phyloP scores from a whole-genome alignment of 352 stramenopile genomes.

The Globisporangium emineosum region DNA sequence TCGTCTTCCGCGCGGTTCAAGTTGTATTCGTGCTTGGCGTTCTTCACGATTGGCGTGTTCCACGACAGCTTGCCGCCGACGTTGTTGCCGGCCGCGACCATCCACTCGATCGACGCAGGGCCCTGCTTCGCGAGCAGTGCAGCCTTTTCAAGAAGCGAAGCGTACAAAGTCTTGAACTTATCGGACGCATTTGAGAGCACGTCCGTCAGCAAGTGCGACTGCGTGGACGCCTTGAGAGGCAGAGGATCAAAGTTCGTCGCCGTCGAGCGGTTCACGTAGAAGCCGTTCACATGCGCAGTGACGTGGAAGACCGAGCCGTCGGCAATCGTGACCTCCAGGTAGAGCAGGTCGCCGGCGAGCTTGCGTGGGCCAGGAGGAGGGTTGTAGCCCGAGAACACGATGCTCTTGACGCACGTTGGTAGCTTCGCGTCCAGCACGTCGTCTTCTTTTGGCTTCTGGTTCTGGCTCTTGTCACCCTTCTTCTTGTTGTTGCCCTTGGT shows the following conservation, averaged over 20 bases:
- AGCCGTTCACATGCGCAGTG: slow-evolving; percentile 90
- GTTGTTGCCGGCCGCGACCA: slow-evolving; percentile 77
- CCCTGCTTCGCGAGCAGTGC: slow-evolving; percentile 71
- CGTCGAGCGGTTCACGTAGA: slow-evolving; percentile 92
- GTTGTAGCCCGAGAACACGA: slow-evolving; percentile 94
- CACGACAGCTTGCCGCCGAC: slow-evolving; percentile 76
- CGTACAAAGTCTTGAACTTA: slow-evolving; percentile 73
- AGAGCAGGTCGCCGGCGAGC: slow-evolving; percentile 92
- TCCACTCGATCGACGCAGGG: slow-evolving; percentile 81
- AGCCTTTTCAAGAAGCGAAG: slow-evolving; percentile 74
- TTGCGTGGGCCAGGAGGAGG: slow-evolving; percentile 90
- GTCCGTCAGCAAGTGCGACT: slow-evolving; percentile 77
- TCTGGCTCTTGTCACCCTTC: slow-evolving; percentile 32
- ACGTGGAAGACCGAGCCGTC: slow-evolving; percentile 79
- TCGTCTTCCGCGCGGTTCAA: slow-evolving; percentile 89
- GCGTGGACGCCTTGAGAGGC: slow-evolving; percentile 38
- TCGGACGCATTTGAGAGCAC: slow-evolving; percentile 68
- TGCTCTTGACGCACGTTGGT: slow-evolving; percentile 86
- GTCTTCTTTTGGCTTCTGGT: slow-evolving; percentile 35
- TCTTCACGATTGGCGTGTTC: slow-evolving; percentile 50
- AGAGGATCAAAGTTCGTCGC: slow-evolving; percentile 76
- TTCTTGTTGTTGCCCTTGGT: slow-evolving; percentile 23
- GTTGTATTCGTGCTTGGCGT: slow-evolving; percentile 68
- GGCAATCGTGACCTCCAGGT: slow-evolving; percentile 86
- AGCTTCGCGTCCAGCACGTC: slow-evolving; percentile 51